Percentiles rank a stretch among this genome's conserved stretches.
These are phyloP conservation scores for Lophium mytilinum DNA, from an alignment of 495 filamentous ascomycete species.

Conservation along the genomic window DNA sequence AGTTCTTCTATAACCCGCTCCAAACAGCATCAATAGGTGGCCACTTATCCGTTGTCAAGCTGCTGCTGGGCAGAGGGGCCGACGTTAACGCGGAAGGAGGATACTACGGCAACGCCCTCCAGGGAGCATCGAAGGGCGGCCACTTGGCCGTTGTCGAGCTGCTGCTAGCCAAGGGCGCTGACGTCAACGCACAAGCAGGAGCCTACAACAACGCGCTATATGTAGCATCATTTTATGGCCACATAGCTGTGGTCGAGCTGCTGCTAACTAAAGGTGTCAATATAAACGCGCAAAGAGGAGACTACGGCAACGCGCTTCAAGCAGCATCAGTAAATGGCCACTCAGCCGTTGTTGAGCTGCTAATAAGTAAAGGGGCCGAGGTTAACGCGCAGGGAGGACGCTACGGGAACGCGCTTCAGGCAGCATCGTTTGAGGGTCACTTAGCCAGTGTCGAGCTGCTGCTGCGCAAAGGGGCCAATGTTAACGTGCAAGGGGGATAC, in stretches of 20 bases:
- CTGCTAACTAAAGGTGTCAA: background rate
- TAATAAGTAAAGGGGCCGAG: too few species aligned
- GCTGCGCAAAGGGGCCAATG: too few species aligned
- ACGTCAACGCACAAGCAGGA: constrained; percentile 7
- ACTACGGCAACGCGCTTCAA: constrained; percentile 4
- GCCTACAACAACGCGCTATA: background rate
- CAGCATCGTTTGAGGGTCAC: too few species aligned
- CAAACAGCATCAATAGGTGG: constrained; percentile 4
- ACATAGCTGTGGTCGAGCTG: background rate
- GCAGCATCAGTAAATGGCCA: too few species aligned
- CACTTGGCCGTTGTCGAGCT: background rate
- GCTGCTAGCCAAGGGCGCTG: constrained; percentile 1
- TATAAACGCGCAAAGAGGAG: background rate
- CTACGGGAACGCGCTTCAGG: too few species aligned
- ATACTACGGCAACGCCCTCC: background rate
- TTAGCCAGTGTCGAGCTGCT: too few species aligned
- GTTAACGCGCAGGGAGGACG: too few species aligned
- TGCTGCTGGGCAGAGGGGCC: constrained; percentile 6
- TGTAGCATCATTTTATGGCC: background rate
- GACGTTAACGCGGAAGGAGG: background rate
- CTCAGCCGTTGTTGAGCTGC: too few species aligned
- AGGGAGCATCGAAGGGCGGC: background rate
- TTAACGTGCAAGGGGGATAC: too few species aligned
- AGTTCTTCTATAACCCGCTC: constrained; percentile 4
- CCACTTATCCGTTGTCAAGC: constrained; percentile 2